These are phyloP conservation scores for Arachnopeziza araneosa DNA, from an alignment of 2,329 filamentous ascomycete species.

Conservation along the genomic window DNA sequence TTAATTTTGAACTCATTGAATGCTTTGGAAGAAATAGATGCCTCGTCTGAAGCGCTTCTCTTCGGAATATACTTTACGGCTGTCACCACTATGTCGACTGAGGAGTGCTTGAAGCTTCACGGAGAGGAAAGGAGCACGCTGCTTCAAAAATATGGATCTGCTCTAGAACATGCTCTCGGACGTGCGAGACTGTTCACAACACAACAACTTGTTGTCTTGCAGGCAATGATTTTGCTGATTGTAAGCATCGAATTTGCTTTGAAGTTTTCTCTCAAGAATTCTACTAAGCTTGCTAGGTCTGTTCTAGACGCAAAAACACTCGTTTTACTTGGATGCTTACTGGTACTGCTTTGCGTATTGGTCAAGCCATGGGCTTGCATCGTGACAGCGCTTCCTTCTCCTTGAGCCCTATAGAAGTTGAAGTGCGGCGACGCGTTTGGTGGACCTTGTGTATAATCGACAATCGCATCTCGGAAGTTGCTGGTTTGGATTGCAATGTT, in stretches of 20 bases:
- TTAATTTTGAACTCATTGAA: background rate
- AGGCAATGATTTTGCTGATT: conserved; percentile 54
- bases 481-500: conserved; percentile 46
- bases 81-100: background rate
- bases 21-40: background rate
- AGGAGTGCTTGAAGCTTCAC: background rate
- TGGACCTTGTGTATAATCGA: conserved; percentile 56
- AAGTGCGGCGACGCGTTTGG: conserved; percentile 57
- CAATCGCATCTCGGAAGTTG: conserved; percentile 47
- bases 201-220: conserved; percentile 50
- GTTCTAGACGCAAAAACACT: conserved; percentile 28
- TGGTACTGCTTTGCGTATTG: conserved; percentile 37
- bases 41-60: background rate
- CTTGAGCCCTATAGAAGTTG: conserved; percentile 51
- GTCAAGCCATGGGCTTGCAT: conserved; percentile 38
- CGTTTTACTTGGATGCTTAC: conserved; percentile 47
- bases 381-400: conserved; percentile 41
- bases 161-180: conserved; percentile 50
- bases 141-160: conserved; percentile 39
- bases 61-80: conserved; percentile 3
- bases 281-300: background rate
- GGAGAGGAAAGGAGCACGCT: conserved; percentile 12
- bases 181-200: conserved; percentile 53
- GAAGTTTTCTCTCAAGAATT: conserved; percentile 19
- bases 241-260: conserved; percentile 33